Evolutionary conservation across 192 early-diverging fungal genomes (phyloP).

Genomic region (Coemansia pectinata): DNA sequence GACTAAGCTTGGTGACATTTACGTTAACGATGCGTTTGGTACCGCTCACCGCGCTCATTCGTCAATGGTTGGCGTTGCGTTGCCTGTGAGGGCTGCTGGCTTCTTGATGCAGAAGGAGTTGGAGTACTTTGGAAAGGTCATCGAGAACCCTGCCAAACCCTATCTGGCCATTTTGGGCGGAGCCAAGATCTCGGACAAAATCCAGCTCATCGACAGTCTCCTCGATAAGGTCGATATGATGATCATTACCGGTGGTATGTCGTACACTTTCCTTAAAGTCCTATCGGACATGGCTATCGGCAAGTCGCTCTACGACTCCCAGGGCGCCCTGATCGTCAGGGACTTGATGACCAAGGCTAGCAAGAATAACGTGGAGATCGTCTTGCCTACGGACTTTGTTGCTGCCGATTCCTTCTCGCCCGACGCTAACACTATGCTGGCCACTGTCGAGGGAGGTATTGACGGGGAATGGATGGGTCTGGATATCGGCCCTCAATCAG

Average conservation of each 20-base stretch:
- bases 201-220: constrained; percentile 96
- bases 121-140: constrained; percentile 96
- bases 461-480: constrained; percentile 90
- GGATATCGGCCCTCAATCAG: constrained; percentile 84
- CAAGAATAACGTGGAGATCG: constrained; percentile 83
- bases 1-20: constrained; percentile 91
- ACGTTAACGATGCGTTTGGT: constrained; percentile 99
- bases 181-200: constrained; percentile 99
- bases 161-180: constrained; percentile 97
- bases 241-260: constrained; percentile 93
- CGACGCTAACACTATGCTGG: constrained; percentile 79
- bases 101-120: constrained; percentile 99
- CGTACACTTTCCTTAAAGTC: constrained; percentile 97
- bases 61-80: constrained; percentile 94
- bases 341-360: constrained; percentile 87
- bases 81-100: constrained; percentile 88
- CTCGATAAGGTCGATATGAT: constrained; percentile 91
- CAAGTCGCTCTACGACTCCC: constrained; percentile 86
- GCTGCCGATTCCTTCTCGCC: constrained; percentile 87
- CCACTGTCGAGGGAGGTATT: constrained; percentile 88
- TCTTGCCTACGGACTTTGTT: constrained; percentile 88
- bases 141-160: constrained; percentile 88
- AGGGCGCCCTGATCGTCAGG: constrained; percentile 81
- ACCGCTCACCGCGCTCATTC: constrained; percentile 98
- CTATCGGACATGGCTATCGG: constrained; percentile 88